These are phyloP conservation scores for Quercus tomentella DNA, from an alignment of 331 rosid species.

Conservation along the genomic window DNA sequence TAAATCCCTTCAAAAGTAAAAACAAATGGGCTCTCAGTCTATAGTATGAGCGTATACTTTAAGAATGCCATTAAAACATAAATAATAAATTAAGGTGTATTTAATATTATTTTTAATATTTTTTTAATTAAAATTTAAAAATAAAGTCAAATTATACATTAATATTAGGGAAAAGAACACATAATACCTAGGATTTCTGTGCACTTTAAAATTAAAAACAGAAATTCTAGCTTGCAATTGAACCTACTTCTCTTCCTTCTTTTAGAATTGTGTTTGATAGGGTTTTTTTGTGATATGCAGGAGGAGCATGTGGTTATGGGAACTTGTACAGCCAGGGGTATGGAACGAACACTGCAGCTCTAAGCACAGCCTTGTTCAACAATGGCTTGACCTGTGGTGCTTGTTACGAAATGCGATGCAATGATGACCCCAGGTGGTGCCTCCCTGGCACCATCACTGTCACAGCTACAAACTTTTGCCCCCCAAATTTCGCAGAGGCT, in stretches of 20 bases:
- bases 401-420: conserved; percentile 67
- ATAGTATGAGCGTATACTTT: no score
- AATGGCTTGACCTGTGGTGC: conserved; percentile 78
- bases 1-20: no score
- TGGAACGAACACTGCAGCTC: conserved; percentile 77
- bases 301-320: conserved; percentile 89
- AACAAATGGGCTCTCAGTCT: no score
- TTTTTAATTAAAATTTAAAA: no score
- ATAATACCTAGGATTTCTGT: no score
- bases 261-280: not conserved
- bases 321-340: conserved; percentile 83
- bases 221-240: no score
- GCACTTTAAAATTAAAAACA: no score
- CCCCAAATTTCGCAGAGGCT: conserved; percentile 62
- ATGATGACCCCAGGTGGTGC: conserved; percentile 83
- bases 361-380: conserved; percentile 83
- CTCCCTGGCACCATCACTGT: conserved; percentile 57
- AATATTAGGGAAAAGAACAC: no score
- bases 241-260: not conserved
- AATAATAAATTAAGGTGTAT: no score
- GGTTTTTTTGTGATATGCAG: conserved; percentile 27
- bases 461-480: conserved; percentile 82
- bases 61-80: no score
- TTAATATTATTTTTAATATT: no score
- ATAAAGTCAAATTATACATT: no score